Percentiles rank a stretch among this genome's conserved stretches.
phyloP scores from a whole-genome alignment of 495 filamentous ascomycete genomes.

The Penicillium roqueforti region DNA sequence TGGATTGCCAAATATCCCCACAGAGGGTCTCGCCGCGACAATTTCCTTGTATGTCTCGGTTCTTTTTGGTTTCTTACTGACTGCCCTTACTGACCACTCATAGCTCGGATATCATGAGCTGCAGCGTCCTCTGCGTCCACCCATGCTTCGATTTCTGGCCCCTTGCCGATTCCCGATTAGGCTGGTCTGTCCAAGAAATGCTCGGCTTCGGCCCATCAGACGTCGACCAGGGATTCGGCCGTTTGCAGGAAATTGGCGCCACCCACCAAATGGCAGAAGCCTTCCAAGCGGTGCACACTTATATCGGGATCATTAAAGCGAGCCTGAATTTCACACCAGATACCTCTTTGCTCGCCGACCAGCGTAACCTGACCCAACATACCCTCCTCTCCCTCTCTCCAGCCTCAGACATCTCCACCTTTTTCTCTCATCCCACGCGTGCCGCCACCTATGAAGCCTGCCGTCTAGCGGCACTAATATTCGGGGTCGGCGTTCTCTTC shows the following conservation, averaged over 20 bases:
- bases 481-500: conserved; percentile 37
- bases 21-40: conserved; percentile 29
- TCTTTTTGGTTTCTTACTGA: not conserved
- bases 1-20: conserved; percentile 31
- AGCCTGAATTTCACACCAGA: conserved; percentile 16
- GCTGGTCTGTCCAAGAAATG: conserved; percentile 24
- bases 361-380: conserved; percentile 37
- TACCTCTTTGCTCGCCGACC: conserved; percentile 31
- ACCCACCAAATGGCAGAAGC: conserved; percentile 30
- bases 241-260: conserved; percentile 28
- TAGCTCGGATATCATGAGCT: conserved; percentile 38
- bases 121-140: conserved; percentile 22
- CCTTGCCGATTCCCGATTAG: conserved; percentile 19
- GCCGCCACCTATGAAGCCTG: conserved; percentile 36
- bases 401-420: conserved; percentile 15
- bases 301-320: conserved; percentile 26
- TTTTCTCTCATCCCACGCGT: conserved; percentile 15
- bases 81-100: conserved; percentile 4
- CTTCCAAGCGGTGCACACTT: conserved; percentile 28
- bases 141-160: conserved; percentile 38
- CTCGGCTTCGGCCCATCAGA: conserved; percentile 24
- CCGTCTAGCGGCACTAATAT: conserved; percentile 34
- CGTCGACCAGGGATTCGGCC: conserved; percentile 26
- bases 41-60: conserved; percentile 34
- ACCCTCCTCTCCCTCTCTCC: conserved; percentile 30